Percentiles rank a stretch among this genome's conserved stretches.
phyloP scores from a whole-genome alignment of 2,329 filamentous ascomycete genomes.

The Neurospora crassa region DNA sequence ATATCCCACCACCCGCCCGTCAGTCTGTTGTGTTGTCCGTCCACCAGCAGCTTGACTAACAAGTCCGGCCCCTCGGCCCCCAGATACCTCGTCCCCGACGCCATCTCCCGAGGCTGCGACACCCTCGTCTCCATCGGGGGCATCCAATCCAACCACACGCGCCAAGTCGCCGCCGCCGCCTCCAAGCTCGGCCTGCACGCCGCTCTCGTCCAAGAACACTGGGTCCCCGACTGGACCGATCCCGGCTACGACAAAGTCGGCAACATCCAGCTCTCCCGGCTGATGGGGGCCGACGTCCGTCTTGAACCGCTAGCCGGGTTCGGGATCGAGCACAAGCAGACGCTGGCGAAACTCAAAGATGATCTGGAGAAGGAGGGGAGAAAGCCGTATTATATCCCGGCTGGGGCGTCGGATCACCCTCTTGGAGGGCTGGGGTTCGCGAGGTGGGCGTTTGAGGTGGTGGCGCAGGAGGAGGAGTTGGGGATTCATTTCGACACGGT shows the following conservation, averaged over 20 bases:
- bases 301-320: conserved; percentile 48
- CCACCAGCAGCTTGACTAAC: too few species aligned
- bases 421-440: conserved; percentile 62
- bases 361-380: conserved; percentile 43
- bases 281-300: conserved; percentile 56
- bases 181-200: conserved; percentile 46
- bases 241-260: conserved; percentile 53
- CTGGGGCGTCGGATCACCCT: conserved; percentile 60
- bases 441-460: conserved; percentile 61
- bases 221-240: conserved; percentile 51
- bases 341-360: conserved; percentile 42
- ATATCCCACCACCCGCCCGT: too few species aligned
- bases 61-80: neutral
- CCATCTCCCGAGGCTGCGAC: conserved; percentile 43
- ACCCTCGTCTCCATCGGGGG: conserved; percentile 60
- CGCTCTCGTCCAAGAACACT: conserved; percentile 55
- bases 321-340: conserved; percentile 59
- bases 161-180: conserved; percentile 55
- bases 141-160: conserved; percentile 61
- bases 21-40: too few species aligned
- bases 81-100: conserved; percentile 56
- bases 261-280: conserved; percentile 60
- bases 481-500: conserved; percentile 57
- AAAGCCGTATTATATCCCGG: conserved; percentile 63
- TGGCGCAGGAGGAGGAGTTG: conserved; percentile 48